Conservation (phyloP, 2,329 filamentous ascomycete species). For the Penicillium brasilianum region DNA sequence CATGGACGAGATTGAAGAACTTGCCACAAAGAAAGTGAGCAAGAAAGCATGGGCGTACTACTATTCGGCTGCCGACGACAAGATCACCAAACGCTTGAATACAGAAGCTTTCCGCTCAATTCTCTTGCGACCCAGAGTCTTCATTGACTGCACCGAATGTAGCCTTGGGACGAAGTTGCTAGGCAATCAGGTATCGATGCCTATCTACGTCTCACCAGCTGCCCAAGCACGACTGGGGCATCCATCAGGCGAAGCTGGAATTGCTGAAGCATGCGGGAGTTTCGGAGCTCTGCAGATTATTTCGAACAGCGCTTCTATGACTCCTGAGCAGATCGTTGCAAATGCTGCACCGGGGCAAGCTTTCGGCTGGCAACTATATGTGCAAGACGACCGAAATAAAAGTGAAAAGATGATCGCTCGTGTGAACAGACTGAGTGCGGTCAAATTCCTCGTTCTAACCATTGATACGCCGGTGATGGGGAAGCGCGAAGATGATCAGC, state of each 20-base stretch:
- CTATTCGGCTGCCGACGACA: constrained; percentile 82
- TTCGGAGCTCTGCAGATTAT: constrained; percentile 81
- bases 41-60: constrained; percentile 92
- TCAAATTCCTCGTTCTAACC: constrained; percentile 84
- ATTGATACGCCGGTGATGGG: constrained; percentile 88
- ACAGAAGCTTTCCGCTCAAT: constrained; percentile 58
- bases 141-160: constrained; percentile 79
- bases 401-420: constrained; percentile 76
- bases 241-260: constrained; percentile 80
- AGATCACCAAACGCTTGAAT: constrained; percentile 52
- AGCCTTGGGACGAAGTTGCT: constrained; percentile 73
- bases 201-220: constrained; percentile 80
- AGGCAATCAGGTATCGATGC: constrained; percentile 71
- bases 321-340: constrained; percentile 81
- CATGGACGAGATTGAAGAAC: constrained; percentile 81
- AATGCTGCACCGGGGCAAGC: constrained; percentile 67
- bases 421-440: constrained; percentile 68
- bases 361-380: constrained; percentile 96
- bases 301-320: constrained; percentile 86
- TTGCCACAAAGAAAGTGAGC: constrained; percentile 75
- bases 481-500: constrained; percentile 84
- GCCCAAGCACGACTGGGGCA: constrained; percentile 87
- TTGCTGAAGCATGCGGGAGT: constrained; percentile 73
- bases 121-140: constrained; percentile 80
- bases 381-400: constrained; percentile 79